Base-by-base conservation (phyloP, 768 basidiomycete species). In the Mycena sanguinolenta region DNA sequence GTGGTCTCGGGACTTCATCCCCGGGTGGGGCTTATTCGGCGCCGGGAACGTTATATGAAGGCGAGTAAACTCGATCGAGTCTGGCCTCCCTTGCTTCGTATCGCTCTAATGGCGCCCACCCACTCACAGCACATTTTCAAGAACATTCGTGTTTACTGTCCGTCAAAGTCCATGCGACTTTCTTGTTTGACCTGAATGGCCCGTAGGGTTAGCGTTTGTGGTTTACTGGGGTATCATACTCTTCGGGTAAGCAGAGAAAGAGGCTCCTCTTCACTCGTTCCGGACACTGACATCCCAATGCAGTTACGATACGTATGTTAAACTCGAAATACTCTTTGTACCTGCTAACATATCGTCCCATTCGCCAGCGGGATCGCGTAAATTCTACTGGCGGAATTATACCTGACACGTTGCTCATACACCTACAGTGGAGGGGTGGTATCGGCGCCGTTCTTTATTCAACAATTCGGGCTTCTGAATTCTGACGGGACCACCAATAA, bases 141-240 rank as follows among this genome's bases (percentile, higher is more conserved):
- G 81, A 92, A 92, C 75, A 87, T 88, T 62, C 87, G 91, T 10
- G 91, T 91, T 4, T 92, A 92, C 68, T 91, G 90, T 90, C 62
- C 59, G 89, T 77, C 36, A 13, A 34, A 28, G 16, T 8, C 42
- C 42, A 17, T 39, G 36, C 27, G 0, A 8, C 39, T 34, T 19
- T 2, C 10, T 16, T 27, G 6, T 39, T 19, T 8, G 27, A 65
- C 23, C 63, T 59, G 67, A 44, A 58, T 44, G 10, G 46, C 58
- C 46, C 42, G 10, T 71, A 93, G 92, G 90, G 87, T 79, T 93
- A 74, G 92, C 92, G 1, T 91, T 93, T 76, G 81, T 91, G 68
- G 90, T 85, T 0, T 94, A 93, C 79, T 92, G 90, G 90, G 93
- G 93, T 0, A 93, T 93, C 69, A 81, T 94, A n/a, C 83, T 94